Evolutionary conservation across 768 basidiomycete genomes (phyloP).

Genomic region (Termitomyces sp.): DNA sequence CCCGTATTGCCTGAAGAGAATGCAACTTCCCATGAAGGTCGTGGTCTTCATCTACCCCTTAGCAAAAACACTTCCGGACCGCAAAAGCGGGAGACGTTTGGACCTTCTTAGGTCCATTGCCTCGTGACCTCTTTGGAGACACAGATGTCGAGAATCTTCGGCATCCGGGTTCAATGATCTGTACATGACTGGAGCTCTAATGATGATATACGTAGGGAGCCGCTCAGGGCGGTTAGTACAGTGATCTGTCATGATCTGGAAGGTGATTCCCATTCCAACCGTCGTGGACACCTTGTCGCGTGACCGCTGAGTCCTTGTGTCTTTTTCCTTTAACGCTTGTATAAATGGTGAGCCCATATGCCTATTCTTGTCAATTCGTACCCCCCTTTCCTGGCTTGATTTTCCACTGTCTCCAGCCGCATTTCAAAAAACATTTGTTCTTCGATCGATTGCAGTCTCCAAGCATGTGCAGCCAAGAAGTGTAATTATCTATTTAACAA

Average conservation of each 20-base stretch:
- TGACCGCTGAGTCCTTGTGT: conserved; percentile 21
- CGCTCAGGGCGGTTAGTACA: conserved; percentile 19
- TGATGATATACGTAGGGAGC: conserved; percentile 8
- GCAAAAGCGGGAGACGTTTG: background rate
- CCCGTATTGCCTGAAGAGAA: conserved; percentile 11
- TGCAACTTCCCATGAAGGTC: conserved; percentile 25
- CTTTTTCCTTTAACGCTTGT: conserved; percentile 15
- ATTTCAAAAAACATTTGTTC: background rate
- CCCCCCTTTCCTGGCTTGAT: conserved; percentile 7
- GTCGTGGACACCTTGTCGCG: conserved; percentile 21
- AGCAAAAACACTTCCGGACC: conserved; percentile 14
- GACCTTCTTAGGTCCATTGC: conserved; percentile 2
- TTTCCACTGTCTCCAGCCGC: conserved; percentile 1
- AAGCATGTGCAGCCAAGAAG: conserved; percentile 55
- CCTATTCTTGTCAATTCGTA: conserved; percentile 14
- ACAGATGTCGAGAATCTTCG: conserved; percentile 10
- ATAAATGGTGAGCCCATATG: conserved; percentile 15
- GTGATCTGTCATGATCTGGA: conserved; percentile 16
- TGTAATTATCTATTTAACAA: conserved; percentile 27
- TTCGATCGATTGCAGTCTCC: conserved; percentile 4
- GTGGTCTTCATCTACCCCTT: conserved; percentile 15
- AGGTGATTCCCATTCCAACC: conserved; percentile 11
- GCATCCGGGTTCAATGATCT: conserved; percentile 11
- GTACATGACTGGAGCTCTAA: conserved; percentile 15
- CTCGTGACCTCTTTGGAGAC: conserved; percentile 15